A percentile compares a stretch with the other conserved stretches of the same genome.
phyloP scores from a whole-genome alignment of 345 rosid species.

The Linum trigynum region DNA sequence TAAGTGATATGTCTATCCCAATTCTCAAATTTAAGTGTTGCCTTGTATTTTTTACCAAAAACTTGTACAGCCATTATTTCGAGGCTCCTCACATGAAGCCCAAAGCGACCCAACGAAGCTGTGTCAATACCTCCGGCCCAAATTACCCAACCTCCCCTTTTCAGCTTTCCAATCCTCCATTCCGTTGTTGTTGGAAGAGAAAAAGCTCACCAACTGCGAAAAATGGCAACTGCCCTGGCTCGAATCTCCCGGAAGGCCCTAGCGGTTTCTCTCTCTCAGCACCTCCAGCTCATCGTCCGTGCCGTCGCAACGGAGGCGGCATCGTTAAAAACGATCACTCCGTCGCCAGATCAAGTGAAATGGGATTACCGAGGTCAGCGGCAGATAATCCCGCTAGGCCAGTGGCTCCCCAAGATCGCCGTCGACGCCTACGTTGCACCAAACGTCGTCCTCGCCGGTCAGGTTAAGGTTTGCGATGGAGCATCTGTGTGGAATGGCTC shows the following conservation, averaged over 20 bases:
- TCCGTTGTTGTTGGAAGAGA: too few species aligned
- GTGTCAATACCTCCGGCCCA: too few species aligned
- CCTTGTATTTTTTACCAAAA: too few species aligned
- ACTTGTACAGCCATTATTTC: too few species aligned
- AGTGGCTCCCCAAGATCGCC: constrained; percentile 91
- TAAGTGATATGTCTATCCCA: too few species aligned
- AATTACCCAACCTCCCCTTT: too few species aligned
- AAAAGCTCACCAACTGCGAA: not conserved
- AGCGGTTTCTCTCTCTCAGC: constrained; percentile 1
- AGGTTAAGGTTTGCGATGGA: constrained; percentile 76
- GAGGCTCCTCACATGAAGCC: too few species aligned
- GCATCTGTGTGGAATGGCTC: constrained; percentile 90
- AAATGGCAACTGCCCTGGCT: constrained; percentile 18
- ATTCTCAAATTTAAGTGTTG: too few species aligned
- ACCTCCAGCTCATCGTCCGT: constrained; percentile 10
- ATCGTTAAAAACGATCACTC: constrained; percentile 34
- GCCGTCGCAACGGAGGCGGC: constrained; percentile 1
- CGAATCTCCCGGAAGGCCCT: constrained; percentile 15
- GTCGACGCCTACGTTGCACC: constrained; percentile 96
- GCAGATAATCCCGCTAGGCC: constrained; percentile 79
- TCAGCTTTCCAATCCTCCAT: too few species aligned
- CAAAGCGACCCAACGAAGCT: too few species aligned
- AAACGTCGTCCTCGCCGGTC: constrained; percentile 85
- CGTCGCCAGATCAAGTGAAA: constrained; percentile 70
- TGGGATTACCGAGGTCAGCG: constrained; percentile 99